Evolutionary conservation across 768 basidiomycete species (phyloP), one percentile per base, ranked within the genome.

Genomic region (Pholiota microspora): DNA sequence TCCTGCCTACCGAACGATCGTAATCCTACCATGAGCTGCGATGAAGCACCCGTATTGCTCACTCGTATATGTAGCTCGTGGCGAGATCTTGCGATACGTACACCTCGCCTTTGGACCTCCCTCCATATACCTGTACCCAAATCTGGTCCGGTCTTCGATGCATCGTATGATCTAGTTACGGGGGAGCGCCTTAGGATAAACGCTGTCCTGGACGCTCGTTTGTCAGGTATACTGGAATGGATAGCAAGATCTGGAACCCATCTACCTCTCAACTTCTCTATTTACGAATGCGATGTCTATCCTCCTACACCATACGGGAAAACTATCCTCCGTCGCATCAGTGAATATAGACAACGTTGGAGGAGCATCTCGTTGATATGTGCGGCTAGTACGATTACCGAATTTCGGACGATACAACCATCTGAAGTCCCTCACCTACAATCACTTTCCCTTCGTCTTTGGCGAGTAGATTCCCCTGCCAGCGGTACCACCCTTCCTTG

Each of bases 101-200:
- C 57, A 7, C 59, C 64, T 15, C 52, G 57, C 7, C 53, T 65
- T 21, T 65, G 64, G 64, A 34, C 59, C 5, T 29, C 60, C 13
- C 49, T 64, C 16, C 59, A 64, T 35, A 61, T 64, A 38, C 53
- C 60, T 21, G 51, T 62, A 32, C 64, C 64, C 10, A 51, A 42
- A 7, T 44, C 51, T 15, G 35, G 34, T 13, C 49, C 49, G 6
- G 49, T 50, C 7, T 50, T 50, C 8, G 24, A 27, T n/a, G 49
- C 34, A 2, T 44, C 51, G 2, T 44, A 51, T 35, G 51, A 51
- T 32, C 18, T 21, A 18, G 16, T 21, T 16, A 51, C 51, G 2
- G 51, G 51, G 6, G 31, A 42, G 21, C 40, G 51, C 10, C 29
- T 42, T 16, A 31, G 18, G 27, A 9, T 44, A 29, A 23, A 27